Base-by-base conservation (phyloP, 2,329 filamentous ascomycete genomes). In the Aureobasidium namibiae region DNA sequence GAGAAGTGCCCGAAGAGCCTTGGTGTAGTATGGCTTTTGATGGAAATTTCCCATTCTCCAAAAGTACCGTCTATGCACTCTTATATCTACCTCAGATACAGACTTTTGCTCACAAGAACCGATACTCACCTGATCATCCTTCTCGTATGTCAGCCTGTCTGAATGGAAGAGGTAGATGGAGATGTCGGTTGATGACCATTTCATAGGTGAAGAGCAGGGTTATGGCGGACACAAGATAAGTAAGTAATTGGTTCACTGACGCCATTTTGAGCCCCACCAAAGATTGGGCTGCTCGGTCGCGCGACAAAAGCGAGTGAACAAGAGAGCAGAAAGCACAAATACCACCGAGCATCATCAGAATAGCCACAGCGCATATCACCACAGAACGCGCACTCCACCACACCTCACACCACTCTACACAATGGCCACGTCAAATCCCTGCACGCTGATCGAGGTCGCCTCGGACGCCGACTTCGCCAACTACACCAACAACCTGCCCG, bases 401-500 rank as follows among this genome's bases (percentile, higher is more conserved):
- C 34, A 33, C 11, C 44, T 46, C 31, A 46, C 56, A 34, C 44
- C 56, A 34, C 52, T 31, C n/a, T 41, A 39, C 38, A 45, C 38
- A 23, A 62, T 53, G 42, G 46, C 61, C 41, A 46, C 62, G 31
- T 48, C 56, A 24, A 64, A 57, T 34, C 54, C 62, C 56, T 73
- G 72, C 60, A 84, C 82, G 61, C 83, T 96, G 68, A 83, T 81
- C 64, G 88, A 95, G 68, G 86, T 96, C 74, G 82, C 84, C 66
- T 85, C 82, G 66, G 84, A 90, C 67, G 77, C 81, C 66, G 84
- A 86, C 67, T 96, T 94, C 84, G 79, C 85, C 65, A 76, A 83
- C 65, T 81, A 88, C 70, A 78, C 89, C 63, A 78, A 80, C 63
- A 80, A 83, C 44, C 79, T 92, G 13, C 82, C 89, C 11, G 70